A percentile compares a stretch with the other conserved stretches of the same genome.
Evolutionary conservation across 192 early-diverging fungal species (phyloP).

Genomic region (Mortierella claussenii): DNA sequence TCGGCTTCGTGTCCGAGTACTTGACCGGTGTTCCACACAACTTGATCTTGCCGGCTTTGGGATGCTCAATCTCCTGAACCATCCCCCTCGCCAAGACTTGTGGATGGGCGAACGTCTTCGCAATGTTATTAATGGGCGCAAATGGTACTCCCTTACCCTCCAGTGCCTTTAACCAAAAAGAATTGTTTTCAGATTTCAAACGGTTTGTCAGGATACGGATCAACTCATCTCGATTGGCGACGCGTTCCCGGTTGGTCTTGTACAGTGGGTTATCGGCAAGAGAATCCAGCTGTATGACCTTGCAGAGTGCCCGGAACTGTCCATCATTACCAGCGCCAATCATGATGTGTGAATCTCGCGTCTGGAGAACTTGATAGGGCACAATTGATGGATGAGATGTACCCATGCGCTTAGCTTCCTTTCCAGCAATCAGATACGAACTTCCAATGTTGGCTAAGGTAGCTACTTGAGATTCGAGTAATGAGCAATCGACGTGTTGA

Average conservation of each 20-base stretch:
- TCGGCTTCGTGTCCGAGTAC: constrained; percentile 72
- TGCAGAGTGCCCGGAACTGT: constrained; percentile 81
- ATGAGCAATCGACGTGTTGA: constrained; percentile 86
- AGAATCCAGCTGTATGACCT: constrained; percentile 56
- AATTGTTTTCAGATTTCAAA: constrained; percentile 62
- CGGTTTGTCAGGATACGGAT: constrained; percentile 64
- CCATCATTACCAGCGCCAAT: constrained; percentile 91
- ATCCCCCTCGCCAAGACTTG: constrained; percentile 74
- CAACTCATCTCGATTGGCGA: constrained; percentile 73
- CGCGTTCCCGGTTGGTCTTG: constrained; percentile 75
- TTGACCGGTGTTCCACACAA: constrained; percentile 78
- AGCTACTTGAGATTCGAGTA: constrained; percentile 88
- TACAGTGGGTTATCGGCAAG: constrained; percentile 67
- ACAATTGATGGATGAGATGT: constrained; percentile 90
- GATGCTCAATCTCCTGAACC: constrained; percentile 85
- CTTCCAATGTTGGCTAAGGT: constrained; percentile 90
- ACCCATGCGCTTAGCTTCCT: constrained; percentile 85
- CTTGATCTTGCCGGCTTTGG: constrained; percentile 79
- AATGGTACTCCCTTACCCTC: constrained; percentile 79
- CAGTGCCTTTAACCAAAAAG: constrained; percentile 71
- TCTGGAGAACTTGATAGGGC: constrained; percentile 89
- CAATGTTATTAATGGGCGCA: constrained; percentile 67
- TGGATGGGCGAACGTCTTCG: constrained; percentile 64
- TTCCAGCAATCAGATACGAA: constrained; percentile 83
- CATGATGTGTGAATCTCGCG: constrained; percentile 83